Percentiles rank a stretch among this genome's conserved stretches.
These are phyloP conservation scores for Brachypodium distachyon DNA, from an alignment of 202 grass and related monocot species.

Conservation along the genomic window DNA sequence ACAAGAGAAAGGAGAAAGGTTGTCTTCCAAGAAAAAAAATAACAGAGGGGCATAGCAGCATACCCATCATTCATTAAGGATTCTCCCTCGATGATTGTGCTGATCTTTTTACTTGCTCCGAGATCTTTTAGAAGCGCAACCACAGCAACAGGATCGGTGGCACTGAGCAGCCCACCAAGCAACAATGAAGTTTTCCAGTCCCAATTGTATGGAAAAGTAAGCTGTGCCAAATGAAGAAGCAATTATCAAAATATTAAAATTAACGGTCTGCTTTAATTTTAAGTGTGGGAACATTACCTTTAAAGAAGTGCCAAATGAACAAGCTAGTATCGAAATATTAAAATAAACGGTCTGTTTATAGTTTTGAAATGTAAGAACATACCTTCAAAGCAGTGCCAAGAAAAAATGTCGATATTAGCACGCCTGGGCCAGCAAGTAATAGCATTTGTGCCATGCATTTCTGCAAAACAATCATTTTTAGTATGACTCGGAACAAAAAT, in stretches of 20 bases:
- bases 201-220: conserved; percentile 82
- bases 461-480: conserved; percentile 28
- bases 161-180: conserved; percentile 83
- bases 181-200: conserved; percentile 93
- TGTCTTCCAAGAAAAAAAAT: background rate
- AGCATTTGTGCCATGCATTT: conserved; percentile 92
- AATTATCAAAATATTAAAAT: background rate
- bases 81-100: conserved; percentile 92
- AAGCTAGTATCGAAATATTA: too few relatives aligned
- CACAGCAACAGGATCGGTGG: conserved; percentile 87
- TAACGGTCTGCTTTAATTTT: background rate
- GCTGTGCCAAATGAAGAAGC: conserved; percentile 27
- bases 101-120: conserved; percentile 90
- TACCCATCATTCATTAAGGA: conserved; percentile 98
- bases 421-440: conserved; percentile 83
- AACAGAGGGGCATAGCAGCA: background rate
- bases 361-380: too few relatives aligned
- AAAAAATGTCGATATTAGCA: conserved; percentile 71
- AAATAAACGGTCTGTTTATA: too few relatives aligned
- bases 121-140: conserved; percentile 90
- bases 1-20: background rate
- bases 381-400: conserved; percentile 45
- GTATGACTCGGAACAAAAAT: background rate
- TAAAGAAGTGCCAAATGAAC: too few relatives aligned
- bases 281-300: conserved; percentile 56